A percentile compares a stretch with the other conserved stretches of the same genome.
Conservation (phyloP, 1,284 basidiomycete species). For the Ceratobasidium sp. region DNA sequence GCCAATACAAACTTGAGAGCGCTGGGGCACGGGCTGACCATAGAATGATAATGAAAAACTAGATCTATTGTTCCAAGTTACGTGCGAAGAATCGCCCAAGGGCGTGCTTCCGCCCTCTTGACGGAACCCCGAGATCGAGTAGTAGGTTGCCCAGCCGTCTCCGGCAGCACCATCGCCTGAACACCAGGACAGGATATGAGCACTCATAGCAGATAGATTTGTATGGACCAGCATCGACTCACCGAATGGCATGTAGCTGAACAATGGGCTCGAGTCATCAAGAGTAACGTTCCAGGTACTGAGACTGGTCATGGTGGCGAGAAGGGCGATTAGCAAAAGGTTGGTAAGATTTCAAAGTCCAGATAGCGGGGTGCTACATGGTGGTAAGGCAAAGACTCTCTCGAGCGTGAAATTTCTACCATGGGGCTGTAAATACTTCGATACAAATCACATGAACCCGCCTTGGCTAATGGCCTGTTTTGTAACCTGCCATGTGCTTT, state of each 20-base stretch:
- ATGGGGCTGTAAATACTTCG: no score
- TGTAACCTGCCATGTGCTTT: no score
- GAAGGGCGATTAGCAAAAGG: no score
- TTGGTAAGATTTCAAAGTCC: no score
- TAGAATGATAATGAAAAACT: background rate
- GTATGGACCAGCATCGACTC: background rate
- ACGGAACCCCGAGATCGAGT: constrained; percentile 14
- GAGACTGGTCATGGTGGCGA: background rate
- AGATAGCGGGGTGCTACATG: no score
- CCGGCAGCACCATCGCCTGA: constrained; percentile 16
- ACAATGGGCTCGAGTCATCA: constrained; percentile 5
- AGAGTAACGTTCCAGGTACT: constrained; percentile 14
- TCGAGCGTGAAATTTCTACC: no score
- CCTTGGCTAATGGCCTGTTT: no score
- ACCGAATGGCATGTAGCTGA: constrained; percentile 6
- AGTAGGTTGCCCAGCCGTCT: constrained; percentile 8
- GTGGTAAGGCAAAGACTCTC: no score
- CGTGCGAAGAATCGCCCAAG: constrained; percentile 7
- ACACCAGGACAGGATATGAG: background rate
- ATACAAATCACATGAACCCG: no score
- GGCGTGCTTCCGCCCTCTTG: background rate
- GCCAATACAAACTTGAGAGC: background rate
- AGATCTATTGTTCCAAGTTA: constrained; percentile 10
- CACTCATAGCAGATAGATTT: no score
- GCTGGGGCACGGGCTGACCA: background rate